Evolutionary conservation across 2,329 filamentous ascomycete genomes (phyloP).

Genomic region (Alternaria sp.): DNA sequence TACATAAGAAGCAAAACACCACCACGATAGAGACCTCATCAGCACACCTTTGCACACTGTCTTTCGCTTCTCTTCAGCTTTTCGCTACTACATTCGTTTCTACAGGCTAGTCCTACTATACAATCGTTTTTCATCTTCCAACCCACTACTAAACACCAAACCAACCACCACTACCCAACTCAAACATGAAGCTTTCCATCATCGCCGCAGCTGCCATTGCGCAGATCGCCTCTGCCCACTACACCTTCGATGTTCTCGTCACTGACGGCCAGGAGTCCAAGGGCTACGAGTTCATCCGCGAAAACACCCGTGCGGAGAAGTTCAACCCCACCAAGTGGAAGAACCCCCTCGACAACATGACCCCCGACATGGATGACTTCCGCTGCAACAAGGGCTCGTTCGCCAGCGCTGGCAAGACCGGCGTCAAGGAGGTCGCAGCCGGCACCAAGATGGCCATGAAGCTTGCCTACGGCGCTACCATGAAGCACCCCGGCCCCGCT

Average conservation of each 20-base stretch:
- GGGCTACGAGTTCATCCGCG: conserved; percentile 30
- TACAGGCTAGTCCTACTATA: conserved; percentile 12
- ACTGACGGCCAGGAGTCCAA: conserved; percentile 23
- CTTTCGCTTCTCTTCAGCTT: conserved; percentile 5
- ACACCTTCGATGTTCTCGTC: conserved; percentile 31
- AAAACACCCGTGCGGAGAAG: conserved; percentile 27
- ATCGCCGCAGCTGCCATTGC: conserved; percentile 19
- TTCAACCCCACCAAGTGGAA: conserved; percentile 35
- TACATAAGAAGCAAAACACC: conserved; percentile 1
- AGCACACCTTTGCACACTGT: conserved; percentile 3
- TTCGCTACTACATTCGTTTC: conserved; percentile 12
- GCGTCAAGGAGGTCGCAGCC: conserved; percentile 20
- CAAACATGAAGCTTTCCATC: conserved; percentile 31
- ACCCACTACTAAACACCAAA: background rate
- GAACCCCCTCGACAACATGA: conserved; percentile 28
- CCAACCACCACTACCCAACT: background rate
- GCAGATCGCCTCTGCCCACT: conserved; percentile 29
- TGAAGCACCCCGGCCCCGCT: conserved; percentile 29
- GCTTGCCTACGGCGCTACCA: conserved; percentile 23
- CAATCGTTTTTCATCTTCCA: conserved; percentile 1
- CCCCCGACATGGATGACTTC: conserved; percentile 28
- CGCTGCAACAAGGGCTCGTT: conserved; percentile 35
- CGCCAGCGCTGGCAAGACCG: conserved; percentile 13
- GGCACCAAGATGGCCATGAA: conserved; percentile 24
- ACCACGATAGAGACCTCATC: background rate